Evolutionary conservation across 495 filamentous ascomycete genomes (phyloP), one percentile per base, ranked within the genome.

Genomic region (Trichocladium antarcticum): DNA sequence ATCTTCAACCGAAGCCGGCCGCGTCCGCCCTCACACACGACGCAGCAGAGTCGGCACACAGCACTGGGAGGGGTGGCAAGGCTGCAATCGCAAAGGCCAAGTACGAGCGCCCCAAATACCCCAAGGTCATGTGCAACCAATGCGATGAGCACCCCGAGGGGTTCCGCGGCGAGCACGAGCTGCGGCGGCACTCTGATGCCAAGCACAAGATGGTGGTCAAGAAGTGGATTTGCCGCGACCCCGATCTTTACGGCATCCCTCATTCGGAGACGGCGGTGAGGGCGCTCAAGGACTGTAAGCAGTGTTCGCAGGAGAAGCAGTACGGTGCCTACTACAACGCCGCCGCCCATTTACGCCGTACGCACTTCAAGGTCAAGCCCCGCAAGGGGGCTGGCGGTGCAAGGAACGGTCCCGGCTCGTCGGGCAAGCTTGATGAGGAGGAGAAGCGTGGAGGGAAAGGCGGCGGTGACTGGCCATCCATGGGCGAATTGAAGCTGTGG

Each of bases 311-410:
- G 20, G 68, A 74, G 41, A 96, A 95, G 69, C 74, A 72, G 47
- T 98, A 98, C 57, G 84, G 83, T 4, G 86, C 84, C 19, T 94
- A 98, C 65, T 96, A 98, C 61, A 98, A 98, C 55, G 90, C 90
- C 1, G 87, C 89, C 2, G 90, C 89, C 0, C 92, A 96, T 62
- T 74, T 98, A 12, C 79, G 89, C 16, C 80, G 92, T 16, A 85
- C 85, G 14, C 92, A 98, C 61, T 98, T 96, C 72, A 70, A 66
- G 38, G 56, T 68, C 51, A 71, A 69, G 58, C 61, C 65, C 19
- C 65, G 69, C 5, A 73, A 70, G 50, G 62, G 67, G 31, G 31
- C 40, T 58, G 59, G 57, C 45, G 59, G 61, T 19, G 56, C 68
- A 42, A 63, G 61, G 19, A 61, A 63, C 37, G 58, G 58, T 8